These are phyloP conservation scores for Ogataea nitratoaversa DNA, from an alignment of 805 yeast species.

Conservation along the genomic window DNA sequence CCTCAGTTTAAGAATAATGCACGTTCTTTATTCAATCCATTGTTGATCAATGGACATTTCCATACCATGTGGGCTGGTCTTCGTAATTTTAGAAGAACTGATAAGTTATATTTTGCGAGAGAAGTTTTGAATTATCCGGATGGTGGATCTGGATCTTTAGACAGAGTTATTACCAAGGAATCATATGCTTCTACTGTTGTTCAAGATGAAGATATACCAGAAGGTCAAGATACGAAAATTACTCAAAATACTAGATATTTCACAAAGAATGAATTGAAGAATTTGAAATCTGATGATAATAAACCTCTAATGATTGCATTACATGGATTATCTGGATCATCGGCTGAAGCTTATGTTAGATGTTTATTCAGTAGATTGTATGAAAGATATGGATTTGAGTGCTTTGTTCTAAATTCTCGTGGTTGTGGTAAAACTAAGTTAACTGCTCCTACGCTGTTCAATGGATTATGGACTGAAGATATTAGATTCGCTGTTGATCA, in stretches of 20 bases:
- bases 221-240: constrained; percentile 34
- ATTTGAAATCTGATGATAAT: constrained; percentile 25
- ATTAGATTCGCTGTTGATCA: constrained; percentile 51
- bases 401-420: constrained; percentile 65
- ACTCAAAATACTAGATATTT: constrained; percentile 54
- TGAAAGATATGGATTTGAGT: constrained; percentile 45
- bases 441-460: constrained; percentile 66
- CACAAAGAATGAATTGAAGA: constrained; percentile 39
- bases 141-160: constrained; percentile 71
- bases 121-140: constrained; percentile 55
- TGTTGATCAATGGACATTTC: constrained; percentile 64
- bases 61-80: constrained; percentile 71
- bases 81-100: constrained; percentile 46
- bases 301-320: constrained; percentile 60
- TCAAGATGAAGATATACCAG: constrained; percentile 24
- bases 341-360: constrained; percentile 75
- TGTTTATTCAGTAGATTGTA: constrained; percentile 42
- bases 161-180: constrained; percentile 53
- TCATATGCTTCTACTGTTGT: constrained; percentile 18
- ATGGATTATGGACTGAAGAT: constrained; percentile 71
- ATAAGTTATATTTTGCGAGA: constrained; percentile 69
- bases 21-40: constrained; percentile 56
- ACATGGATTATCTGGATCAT: constrained; percentile 84
- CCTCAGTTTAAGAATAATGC: constrained; percentile 46
- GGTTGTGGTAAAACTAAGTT: constrained; percentile 72